phyloP scores from a whole-genome alignment of 805 yeast genomes.

The Starmerella vaccinii region DNA sequence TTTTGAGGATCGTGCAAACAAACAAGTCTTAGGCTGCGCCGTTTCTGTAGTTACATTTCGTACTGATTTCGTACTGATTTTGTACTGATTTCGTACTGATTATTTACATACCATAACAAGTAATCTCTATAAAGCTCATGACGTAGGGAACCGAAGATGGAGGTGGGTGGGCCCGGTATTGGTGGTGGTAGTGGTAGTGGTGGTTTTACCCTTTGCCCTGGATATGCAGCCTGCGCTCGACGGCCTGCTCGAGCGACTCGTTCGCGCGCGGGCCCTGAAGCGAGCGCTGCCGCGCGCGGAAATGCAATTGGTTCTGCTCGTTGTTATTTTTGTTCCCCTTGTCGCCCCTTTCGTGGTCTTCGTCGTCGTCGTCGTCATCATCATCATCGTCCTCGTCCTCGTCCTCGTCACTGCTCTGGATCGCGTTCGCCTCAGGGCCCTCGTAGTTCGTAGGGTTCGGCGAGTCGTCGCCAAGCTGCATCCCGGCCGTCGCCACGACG shows the following conservation, averaged over 20 bases:
- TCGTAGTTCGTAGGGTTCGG: not conserved
- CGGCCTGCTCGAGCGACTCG: slow-evolving; percentile 8
- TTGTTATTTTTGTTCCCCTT: too few relatives aligned
- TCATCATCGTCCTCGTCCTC: slow-evolving; percentile 13
- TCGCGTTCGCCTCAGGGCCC: slow-evolving; percentile 2
- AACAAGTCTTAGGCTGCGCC: too few relatives aligned
- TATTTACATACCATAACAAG: slow-evolving; percentile 4
- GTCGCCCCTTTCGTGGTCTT: too few relatives aligned
- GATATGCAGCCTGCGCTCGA: slow-evolving; percentile 1
- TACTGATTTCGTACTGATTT: too few relatives aligned
- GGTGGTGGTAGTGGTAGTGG: too few relatives aligned
- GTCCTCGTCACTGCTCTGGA: slow-evolving; percentile 4
- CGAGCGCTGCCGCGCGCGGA: not conserved
- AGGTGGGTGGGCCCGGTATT: too few relatives aligned
- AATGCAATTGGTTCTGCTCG: not conserved
- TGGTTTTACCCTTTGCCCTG: slow-evolving; percentile 5
- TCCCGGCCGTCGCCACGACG: slow-evolving; percentile 24
- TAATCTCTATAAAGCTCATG: not conserved
- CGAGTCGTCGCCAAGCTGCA: slow-evolving; percentile 22
- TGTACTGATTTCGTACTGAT: not conserved
- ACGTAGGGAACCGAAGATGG: not conserved
- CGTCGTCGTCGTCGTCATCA: not conserved
- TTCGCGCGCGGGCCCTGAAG: not conserved
- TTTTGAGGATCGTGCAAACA: too few relatives aligned
- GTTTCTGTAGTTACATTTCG: too few relatives aligned